phyloP scores from a whole-genome alignment of 1,139 yeast species.

The Yamadazyma blattariae region DNA sequence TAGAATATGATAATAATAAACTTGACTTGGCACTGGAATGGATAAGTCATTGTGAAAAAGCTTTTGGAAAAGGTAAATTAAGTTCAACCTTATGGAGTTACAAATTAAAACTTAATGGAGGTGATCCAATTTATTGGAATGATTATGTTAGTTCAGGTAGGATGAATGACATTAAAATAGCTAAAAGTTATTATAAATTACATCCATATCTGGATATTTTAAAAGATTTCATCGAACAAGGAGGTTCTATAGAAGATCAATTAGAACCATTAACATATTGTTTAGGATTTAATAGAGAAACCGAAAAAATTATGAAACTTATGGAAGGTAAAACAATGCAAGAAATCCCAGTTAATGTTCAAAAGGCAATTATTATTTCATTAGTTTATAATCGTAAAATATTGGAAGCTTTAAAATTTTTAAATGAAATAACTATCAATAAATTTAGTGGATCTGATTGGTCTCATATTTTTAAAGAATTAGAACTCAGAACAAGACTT shows the following conservation, averaged over 20 bases:
- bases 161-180: neutral
- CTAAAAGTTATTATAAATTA: neutral
- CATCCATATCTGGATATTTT: constrained; percentile 4
- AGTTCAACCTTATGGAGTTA: constrained; percentile 35
- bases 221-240: constrained; percentile 7
- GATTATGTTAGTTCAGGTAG: constrained; percentile 13
- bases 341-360: no score
- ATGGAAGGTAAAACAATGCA: no score
- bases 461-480: constrained; percentile 21
- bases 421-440: neutral
- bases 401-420: constrained; percentile 13
- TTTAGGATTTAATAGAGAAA: constrained; percentile 29
- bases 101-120: constrained; percentile 34
- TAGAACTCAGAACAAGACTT: constrained; percentile 7
- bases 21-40: constrained; percentile 40
- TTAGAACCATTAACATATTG: constrained; percentile 28
- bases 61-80: constrained; percentile 22
- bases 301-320: constrained; percentile 23
- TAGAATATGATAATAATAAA: constrained; percentile 35
- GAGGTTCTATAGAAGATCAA: constrained; percentile 8
- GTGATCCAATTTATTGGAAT: constrained; percentile 32
- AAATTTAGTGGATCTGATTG: constrained; percentile 3
- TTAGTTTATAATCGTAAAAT: constrained; percentile 30
- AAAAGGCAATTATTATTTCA: constrained; percentile 27
- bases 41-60: constrained; percentile 32